Conservation (phyloP, 2,329 filamentous ascomycete genomes). For the Fusarium solani-melongenae region DNA sequence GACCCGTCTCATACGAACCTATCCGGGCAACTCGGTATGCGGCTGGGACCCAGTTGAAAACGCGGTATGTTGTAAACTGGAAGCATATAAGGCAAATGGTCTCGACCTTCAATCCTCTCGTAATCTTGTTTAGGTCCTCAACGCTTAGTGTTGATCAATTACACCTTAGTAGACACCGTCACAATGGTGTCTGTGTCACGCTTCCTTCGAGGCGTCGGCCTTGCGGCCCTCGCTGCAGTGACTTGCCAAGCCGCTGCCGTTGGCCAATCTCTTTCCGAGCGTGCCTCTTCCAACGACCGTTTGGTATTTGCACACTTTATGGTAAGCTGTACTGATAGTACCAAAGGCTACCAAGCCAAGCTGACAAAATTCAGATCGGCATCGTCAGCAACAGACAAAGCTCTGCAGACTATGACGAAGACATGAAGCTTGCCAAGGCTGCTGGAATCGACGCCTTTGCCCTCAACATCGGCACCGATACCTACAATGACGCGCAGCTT, state of each 20-base stretch:
- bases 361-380: conserved; percentile 49
- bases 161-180: neutral
- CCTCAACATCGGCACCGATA: conserved; percentile 60
- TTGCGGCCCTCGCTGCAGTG: conserved; percentile 7
- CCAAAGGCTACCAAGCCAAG: rapidly evolving
- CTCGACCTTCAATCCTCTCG: neutral
- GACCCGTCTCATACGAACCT: neutral
- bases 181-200: conserved; percentile 18
- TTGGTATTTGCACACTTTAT: conserved; percentile 35
- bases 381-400: conserved; percentile 56
- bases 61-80: neutral
- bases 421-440: conserved; percentile 58
- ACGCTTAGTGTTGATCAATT: neutral
- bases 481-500: conserved; percentile 58
- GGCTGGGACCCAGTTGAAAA: neutral
- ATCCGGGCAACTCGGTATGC: neutral
- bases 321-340: neutral
- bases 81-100: neutral
- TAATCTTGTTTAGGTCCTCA: neutral
- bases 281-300: conserved; percentile 26
- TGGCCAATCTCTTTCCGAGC: neutral
- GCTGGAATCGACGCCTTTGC: conserved; percentile 61
- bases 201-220: conserved; percentile 12
- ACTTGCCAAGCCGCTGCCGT: conserved; percentile 13
- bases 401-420: conserved; percentile 57